phyloP scores from a whole-genome alignment of 495 filamentous ascomycete species.

The Chaetomium fimeti region DNA sequence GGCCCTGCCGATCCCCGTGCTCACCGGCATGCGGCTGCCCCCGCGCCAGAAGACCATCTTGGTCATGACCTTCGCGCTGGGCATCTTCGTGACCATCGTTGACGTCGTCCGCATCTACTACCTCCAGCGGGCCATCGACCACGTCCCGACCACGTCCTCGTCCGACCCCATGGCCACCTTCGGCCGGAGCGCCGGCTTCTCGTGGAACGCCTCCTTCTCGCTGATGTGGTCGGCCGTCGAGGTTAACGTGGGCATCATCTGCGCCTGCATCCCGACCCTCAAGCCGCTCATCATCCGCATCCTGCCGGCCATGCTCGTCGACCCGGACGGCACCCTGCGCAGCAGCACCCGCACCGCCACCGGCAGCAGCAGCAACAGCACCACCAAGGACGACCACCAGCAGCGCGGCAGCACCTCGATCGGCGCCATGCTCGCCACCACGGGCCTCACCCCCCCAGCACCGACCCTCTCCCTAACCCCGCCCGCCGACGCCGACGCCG shows the following conservation, averaged over 20 bases:
- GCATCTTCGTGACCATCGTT: slow-evolving; percentile 81
- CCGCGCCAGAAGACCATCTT: slow-evolving; percentile 80
- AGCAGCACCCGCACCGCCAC: slow-evolving; percentile 20
- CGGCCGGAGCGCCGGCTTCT: slow-evolving; percentile 44
- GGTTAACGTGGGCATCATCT: slow-evolving; percentile 85
- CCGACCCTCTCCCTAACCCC: slow-evolving; percentile 1
- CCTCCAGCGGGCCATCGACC: slow-evolving; percentile 66
- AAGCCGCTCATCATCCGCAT: slow-evolving; percentile 80
- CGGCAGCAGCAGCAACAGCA: slow-evolving; percentile 1
- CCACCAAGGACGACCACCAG: slow-evolving; percentile 7
- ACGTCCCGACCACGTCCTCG: slow-evolving; percentile 30
- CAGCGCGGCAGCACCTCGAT: not conserved
- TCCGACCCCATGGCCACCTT: slow-evolving; percentile 35
- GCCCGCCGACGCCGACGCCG: not conserved
- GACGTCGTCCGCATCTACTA: slow-evolving; percentile 89
- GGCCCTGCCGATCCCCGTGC: slow-evolving; percentile 80
- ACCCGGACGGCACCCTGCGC: slow-evolving; percentile 38
- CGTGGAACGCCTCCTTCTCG: slow-evolving; percentile 74
- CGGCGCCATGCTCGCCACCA: not conserved
- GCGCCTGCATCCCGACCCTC: slow-evolving; percentile 81
- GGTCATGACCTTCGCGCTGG: slow-evolving; percentile 75
- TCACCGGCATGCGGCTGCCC: slow-evolving; percentile 81
- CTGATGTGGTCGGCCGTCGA: slow-evolving; percentile 94
- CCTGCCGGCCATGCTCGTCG: slow-evolving; percentile 66
- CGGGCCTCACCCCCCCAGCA: not conserved